A percentile compares a stretch with the other conserved stretches of the same genome.
Conservation (phyloP, 306 rosid species). For the Potentilla sterilis region DNA sequence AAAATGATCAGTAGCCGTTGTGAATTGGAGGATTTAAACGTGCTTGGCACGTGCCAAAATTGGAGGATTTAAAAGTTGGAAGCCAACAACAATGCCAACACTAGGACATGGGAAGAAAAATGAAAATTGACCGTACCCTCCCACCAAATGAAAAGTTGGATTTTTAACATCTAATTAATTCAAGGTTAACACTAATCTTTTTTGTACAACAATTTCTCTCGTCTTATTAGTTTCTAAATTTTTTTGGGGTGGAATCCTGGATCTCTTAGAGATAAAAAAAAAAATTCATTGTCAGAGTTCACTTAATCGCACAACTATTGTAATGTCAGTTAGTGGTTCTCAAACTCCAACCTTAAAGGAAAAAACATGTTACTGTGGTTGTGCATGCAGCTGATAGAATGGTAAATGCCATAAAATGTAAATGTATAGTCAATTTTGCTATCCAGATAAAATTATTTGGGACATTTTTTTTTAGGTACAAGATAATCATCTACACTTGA, state of each 20-base stretch:
- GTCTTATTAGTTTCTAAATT: not conserved
- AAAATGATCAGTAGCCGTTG: conserved; percentile 5
- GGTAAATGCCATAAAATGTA: conserved; percentile 26
- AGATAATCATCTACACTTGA: not conserved
- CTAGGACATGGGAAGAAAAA: not conserved
- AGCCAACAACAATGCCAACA: not conserved
- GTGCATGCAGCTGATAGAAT: conserved; percentile 77
- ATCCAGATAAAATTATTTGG: not conserved
- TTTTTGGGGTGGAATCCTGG: conserved; percentile 58
- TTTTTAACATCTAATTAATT: not conserved
- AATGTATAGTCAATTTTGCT: not conserved
- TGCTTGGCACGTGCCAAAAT: not conserved
- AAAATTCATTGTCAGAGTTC: conserved; percentile 66
- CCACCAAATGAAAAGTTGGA: not conserved
- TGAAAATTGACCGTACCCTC: not conserved
- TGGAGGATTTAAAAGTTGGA: no score
- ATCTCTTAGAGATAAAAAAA: conserved; percentile 44
- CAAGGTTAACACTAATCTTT: not conserved
- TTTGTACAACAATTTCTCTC: not conserved
- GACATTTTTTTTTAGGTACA: not conserved
- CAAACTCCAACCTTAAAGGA: conserved; percentile 80
- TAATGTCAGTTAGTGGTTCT: conserved; percentile 84
- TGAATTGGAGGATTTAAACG: not conserved
- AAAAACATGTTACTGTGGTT: conserved; percentile 79
- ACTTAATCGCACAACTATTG: conserved; percentile 81